phyloP scores from a whole-genome alignment of 164 flowering plant genomes.

The Chloranthus sessilifolius region DNA sequence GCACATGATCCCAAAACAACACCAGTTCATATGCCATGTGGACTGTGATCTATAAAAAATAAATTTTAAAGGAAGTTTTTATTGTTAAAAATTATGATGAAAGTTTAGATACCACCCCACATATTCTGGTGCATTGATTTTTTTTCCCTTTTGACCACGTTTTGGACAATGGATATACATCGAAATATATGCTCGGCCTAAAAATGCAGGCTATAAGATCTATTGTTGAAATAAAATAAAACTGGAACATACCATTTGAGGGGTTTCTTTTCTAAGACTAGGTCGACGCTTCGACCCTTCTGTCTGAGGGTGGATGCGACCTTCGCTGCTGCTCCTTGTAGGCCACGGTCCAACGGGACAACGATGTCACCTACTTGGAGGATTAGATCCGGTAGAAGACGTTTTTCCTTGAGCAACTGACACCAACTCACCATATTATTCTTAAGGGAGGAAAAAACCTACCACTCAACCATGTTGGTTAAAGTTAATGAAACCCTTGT shows the following conservation, averaged over 20 bases:
- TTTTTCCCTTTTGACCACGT: no score
- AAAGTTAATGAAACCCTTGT: neutral
- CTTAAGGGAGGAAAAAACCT: neutral
- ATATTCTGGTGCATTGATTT: no score
- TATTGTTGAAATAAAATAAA: neutral
- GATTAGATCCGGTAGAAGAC: constrained; percentile 60
- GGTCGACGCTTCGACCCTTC: constrained; percentile 80
- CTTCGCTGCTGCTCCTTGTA: constrained; percentile 70
- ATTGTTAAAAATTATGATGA: no score
- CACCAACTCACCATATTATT: neutral
- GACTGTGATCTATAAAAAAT: no score
- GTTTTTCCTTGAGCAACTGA: constrained; percentile 86
- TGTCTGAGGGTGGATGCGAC: constrained; percentile 69
- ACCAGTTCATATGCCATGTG: no score
- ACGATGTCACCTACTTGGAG: constrained; percentile 73
- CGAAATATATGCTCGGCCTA: no score
- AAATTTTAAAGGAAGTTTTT: no score
- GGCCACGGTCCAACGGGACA: constrained; percentile 67
- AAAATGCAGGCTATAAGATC: no score
- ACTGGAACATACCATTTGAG: constrained; percentile 56
- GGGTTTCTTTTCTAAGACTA: constrained; percentile 83
- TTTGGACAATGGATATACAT: no score
- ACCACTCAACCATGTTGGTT: no score
- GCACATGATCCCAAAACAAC: no score
- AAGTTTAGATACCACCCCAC: no score